Conservation (phyloP, 352 stramenopile species). For the Pythium rhizo-oryzae region DNA sequence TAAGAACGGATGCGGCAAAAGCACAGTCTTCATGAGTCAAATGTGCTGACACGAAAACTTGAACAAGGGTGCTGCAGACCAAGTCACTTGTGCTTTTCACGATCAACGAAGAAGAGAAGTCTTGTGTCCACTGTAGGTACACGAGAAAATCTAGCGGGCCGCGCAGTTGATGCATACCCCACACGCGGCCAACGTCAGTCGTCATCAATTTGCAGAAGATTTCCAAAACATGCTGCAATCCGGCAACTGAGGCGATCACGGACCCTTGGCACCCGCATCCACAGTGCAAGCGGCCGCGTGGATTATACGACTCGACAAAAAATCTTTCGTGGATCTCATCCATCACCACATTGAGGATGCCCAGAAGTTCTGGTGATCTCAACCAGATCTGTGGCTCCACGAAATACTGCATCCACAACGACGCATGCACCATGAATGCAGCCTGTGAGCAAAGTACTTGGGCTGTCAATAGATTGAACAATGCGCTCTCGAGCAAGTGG, state of each 20-base stretch:
- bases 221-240: not conserved
- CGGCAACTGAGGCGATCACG: not conserved
- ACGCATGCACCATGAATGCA: constrained; percentile 5
- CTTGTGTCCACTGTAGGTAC: constrained; percentile 2
- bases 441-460: not conserved
- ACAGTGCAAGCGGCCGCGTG: constrained; percentile 3
- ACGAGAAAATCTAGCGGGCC: constrained; percentile 9
- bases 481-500: not conserved
- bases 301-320: not conserved
- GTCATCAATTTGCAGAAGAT: constrained; percentile 2
- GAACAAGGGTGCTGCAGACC: not conserved
- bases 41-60: not conserved
- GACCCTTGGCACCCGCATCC: constrained; percentile 11
- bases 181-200: not conserved
- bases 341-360: not conserved
- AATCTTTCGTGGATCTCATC: constrained; percentile 2
- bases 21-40: not conserved
- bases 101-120: not conserved
- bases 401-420: constrained; percentile 15
- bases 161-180: not conserved
- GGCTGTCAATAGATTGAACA: not conserved
- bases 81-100: not conserved
- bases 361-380: constrained; percentile 1
- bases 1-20: not conserved
- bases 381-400: constrained; percentile 1